Evolutionary conservation across 225 moss, liverwort and hornwort genomes (phyloP).

Genomic region (Pleurozium schreberi): DNA sequence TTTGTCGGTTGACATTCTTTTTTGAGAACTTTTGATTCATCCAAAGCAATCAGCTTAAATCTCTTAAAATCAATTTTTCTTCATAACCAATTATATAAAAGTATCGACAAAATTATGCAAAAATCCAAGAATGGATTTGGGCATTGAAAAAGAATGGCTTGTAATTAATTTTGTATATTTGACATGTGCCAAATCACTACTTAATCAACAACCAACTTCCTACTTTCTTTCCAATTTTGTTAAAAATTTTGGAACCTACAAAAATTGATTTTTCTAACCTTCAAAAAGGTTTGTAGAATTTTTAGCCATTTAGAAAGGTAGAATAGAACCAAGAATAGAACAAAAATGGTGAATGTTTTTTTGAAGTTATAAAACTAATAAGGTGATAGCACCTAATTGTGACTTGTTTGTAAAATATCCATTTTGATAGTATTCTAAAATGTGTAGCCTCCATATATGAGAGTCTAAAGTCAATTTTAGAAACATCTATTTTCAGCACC

Average conservation of each 20-base stretch:
- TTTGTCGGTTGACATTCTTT: background rate
- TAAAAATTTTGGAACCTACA: background rate
- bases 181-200: background rate
- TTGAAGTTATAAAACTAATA: background rate
- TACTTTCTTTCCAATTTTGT: background rate
- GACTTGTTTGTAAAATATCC: background rate
- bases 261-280: background rate
- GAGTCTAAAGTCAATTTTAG: too few relatives aligned
- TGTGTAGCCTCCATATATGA: too few relatives aligned
- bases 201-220: background rate
- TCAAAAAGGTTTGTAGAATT: background rate
- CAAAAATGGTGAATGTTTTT: background rate
- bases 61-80: background rate
- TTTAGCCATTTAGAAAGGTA: background rate
- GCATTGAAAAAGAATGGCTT: background rate
- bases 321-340: background rate
- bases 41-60: background rate
- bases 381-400: background rate
- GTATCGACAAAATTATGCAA: background rate
- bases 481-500: too few relatives aligned
- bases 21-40: background rate
- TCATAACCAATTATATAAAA: background rate
- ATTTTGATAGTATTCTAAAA: too few relatives aligned
- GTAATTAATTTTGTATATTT: background rate
- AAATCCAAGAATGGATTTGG: background rate